Base-by-base conservation (phyloP, 441 rosid genomes). In the Gossypium schwendimanii region DNA sequence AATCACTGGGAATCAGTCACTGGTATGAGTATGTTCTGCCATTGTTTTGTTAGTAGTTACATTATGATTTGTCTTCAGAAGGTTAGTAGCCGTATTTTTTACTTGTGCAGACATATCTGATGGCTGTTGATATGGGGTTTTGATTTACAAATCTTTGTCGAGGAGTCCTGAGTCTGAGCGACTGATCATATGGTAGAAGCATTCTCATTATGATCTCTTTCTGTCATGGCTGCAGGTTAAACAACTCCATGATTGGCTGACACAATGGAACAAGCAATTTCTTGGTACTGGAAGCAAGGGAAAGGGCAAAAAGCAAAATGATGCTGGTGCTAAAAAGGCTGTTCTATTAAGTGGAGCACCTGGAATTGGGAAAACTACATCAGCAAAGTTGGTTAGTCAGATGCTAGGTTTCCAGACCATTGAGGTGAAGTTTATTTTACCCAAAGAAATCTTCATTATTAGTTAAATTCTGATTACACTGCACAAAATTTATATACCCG, bases 321-420 rank as follows among this genome's bases (percentile, higher is more conserved):
- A 92, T 77, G 73, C 91, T 65, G 70, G 76, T 77, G 87, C 89
- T 60, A 92, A 90, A 78, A 94, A 94, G 77, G 98, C 95, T 75
- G 90, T 90, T 54, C 87, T 94, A 69, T 81, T 94, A 77, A 88
- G 97, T 74, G 99, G 99, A 85, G 75, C 94, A 70, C 99, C 99
- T 55, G 99, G 99, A 70, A 92, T 91, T 73, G 98, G 99, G 78
- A 94, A 94, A 87, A 94, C 99, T 71, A 88, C 98, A 14, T 82
- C 97, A 23, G 99, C 94, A 73, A 92, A 91, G 84, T 84, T 92
- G 87, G 91, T 92, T 78, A 73, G 89, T 82, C 85, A 88, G 85
- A 92, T 92, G 98, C 89, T 92, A 52, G 97, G 97, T 82, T 89
- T 92, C 81, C 96, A 89, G 76, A 87, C 93, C 71, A 85, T 92